Conservation (phyloP, 352 stramenopile species). For the Peronospora belbahrii region DNA sequence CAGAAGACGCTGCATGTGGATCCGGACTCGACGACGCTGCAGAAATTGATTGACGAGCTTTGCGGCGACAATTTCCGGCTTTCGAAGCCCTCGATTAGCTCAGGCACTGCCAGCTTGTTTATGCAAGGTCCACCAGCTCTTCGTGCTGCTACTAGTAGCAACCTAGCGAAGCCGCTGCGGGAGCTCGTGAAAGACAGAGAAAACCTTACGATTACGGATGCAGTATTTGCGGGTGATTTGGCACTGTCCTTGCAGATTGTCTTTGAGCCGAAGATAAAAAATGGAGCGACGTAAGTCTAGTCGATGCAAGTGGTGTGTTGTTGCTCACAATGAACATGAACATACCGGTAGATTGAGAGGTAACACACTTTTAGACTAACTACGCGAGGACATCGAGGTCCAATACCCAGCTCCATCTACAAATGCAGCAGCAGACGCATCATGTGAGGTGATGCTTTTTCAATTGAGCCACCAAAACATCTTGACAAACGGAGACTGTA, state of each 20-base stretch:
- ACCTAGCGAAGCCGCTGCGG: slow-evolving; percentile 86
- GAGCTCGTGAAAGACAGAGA: slow-evolving; percentile 88
- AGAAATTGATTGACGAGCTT: slow-evolving; percentile 59
- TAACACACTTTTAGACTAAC: too few relatives aligned
- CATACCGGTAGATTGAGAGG: background rate
- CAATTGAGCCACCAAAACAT: too few relatives aligned
- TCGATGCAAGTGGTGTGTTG: background rate
- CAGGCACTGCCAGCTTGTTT: slow-evolving; percentile 53
- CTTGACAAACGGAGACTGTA: too few relatives aligned
- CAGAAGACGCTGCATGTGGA: slow-evolving; percentile 52
- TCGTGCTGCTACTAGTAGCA: slow-evolving; percentile 85
- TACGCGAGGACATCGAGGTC: too few relatives aligned
- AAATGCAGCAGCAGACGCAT: too few relatives aligned
- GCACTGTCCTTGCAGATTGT: slow-evolving; percentile 60
- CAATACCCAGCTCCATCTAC: too few relatives aligned
- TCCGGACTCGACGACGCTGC: slow-evolving; percentile 40
- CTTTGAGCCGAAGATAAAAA: slow-evolving; percentile 32
- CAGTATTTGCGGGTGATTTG: slow-evolving; percentile 83
- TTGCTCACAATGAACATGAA: background rate
- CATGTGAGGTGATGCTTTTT: too few relatives aligned
- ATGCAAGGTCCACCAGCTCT: slow-evolving; percentile 78
- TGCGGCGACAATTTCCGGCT: slow-evolving; percentile 53
- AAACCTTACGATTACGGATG: slow-evolving; percentile 91
- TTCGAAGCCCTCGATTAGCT: slow-evolving; percentile 67
- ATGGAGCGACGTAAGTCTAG: slow-evolving; percentile 15